Conservation (phyloP, 148 eudicot genomes). For the Linanthus parryae region DNA sequence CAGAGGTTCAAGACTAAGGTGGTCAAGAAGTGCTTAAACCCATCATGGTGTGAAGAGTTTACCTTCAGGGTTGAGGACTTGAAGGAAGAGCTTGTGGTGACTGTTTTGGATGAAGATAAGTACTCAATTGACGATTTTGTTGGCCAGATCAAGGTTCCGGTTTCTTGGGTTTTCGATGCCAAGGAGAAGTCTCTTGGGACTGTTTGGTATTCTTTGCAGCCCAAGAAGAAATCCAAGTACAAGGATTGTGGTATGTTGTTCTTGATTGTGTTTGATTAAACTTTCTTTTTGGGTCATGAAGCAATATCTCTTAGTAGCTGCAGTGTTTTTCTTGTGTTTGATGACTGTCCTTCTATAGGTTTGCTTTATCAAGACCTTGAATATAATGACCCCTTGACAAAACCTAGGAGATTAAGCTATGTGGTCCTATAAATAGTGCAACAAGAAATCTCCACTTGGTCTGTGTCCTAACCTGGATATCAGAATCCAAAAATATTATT, state of each 20-base stretch:
- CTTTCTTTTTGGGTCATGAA: neutral
- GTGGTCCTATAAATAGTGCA: too few relatives aligned
- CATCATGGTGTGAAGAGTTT: slow-evolving; percentile 89
- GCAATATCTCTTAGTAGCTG: too few relatives aligned
- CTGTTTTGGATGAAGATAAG: slow-evolving; percentile 89
- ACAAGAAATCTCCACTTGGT: too few relatives aligned
- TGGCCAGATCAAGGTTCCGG: slow-evolving; percentile 63
- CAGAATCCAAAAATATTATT: too few relatives aligned
- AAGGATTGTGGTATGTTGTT: slow-evolving; percentile 56
- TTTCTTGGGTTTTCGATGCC: slow-evolving; percentile 76
- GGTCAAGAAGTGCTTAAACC: slow-evolving; percentile 76
- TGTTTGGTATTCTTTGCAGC: slow-evolving; percentile 71
- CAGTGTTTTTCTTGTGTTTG: too few relatives aligned
- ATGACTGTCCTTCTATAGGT: too few relatives aligned
- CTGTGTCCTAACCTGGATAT: too few relatives aligned
- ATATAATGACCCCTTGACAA: too few relatives aligned
- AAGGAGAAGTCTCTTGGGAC: slow-evolving; percentile 73
- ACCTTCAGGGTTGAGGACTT: slow-evolving; percentile 78
- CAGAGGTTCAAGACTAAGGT: slow-evolving; percentile 68
- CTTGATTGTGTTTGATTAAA: neutral
- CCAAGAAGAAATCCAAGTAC: slow-evolving; percentile 62
- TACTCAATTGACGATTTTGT: slow-evolving; percentile 80
- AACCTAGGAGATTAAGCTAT: too few relatives aligned
- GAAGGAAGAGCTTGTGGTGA: slow-evolving; percentile 63
- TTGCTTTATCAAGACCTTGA: too few relatives aligned